Evolutionary conservation across 179 eudicot genomes (phyloP), one percentile per base, ranked within the genome.

Genomic region (Spinacia oleracea): DNA sequence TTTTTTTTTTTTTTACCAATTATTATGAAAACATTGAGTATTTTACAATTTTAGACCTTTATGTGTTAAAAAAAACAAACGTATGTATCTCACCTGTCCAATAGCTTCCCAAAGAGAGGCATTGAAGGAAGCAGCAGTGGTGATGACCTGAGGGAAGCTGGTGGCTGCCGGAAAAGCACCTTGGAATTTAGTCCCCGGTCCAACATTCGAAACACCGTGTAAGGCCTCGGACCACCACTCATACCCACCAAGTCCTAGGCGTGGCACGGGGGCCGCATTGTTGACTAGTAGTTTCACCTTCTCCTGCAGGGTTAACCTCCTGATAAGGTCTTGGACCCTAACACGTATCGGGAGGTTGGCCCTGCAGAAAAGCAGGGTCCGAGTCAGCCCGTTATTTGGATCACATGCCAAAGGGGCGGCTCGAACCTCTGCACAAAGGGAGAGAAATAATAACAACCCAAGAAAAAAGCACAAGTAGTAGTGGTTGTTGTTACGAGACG

Each of bases 201-300:
- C 87, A 8, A 84, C 83, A 23, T 86, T 73, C 31, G 98, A 91
- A 20, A 93, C 97, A 0, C 98, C 98, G 45, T 94, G 97, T 42
- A 93, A 81, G 15, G 97, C 97, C 91, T 91, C 98, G 27, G 94
- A 93, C 97, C 98, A 91, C 98, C 96, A 93, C 83, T 90, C 93
- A 56, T 91, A 91, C 3, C 82, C 85, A 15, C 84, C 85, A 8
- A 93, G 83, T 14, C 98, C 98, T 27, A 93, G 88, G 75, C 98
- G 87, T 1, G 89, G 88, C 80, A 93, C 94, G 2, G 85, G 82
- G 9, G 82, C 88, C 1, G 94, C 98, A 55, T 76, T 80, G 78
- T 89, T 85, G 7, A 81, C 93, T 78, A 93, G 63, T 59, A 90
- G 43, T 40, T 75, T 75, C 6, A 93, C 83, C 70, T 93, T 93